Evolutionary conservation across 495 filamentous ascomycete species (phyloP).

Genomic region (Platismatia glauca): DNA sequence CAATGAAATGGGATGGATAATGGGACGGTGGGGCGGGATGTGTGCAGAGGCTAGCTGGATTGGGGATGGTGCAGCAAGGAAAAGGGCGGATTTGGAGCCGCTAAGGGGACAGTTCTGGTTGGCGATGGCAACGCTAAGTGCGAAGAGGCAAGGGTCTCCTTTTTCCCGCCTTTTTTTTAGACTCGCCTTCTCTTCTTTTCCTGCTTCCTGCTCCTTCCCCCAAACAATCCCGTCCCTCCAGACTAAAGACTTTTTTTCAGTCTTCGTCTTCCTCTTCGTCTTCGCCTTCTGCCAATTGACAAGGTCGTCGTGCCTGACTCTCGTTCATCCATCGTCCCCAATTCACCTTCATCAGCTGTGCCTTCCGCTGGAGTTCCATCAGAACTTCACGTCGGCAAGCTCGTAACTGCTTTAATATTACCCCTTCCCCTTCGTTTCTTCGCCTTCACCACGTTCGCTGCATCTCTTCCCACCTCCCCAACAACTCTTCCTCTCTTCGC

Average conservation of each 20-base stretch:
- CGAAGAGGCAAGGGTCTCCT: slow-evolving; percentile 18
- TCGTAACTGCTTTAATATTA: slow-evolving; percentile 10
- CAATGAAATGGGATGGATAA: slow-evolving; percentile 2
- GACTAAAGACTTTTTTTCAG: slow-evolving; percentile 22
- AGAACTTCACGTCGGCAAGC: slow-evolving; percentile 16
- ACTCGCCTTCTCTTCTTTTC: slow-evolving; percentile 22
- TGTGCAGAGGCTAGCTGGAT: slow-evolving; percentile 2
- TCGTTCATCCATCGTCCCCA: slow-evolving; percentile 16
- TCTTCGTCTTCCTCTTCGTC: too few relatives aligned
- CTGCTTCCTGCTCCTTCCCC: slow-evolving; percentile 34
- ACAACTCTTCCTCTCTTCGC: slow-evolving; percentile 31
- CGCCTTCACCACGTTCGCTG: slow-evolving; percentile 32
- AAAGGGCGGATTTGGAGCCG: background rate
- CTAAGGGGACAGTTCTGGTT: slow-evolving; percentile 1
- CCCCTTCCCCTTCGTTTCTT: slow-evolving; percentile 27
- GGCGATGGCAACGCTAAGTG: background rate
- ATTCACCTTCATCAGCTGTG: slow-evolving; percentile 17
- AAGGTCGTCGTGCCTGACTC: slow-evolving; percentile 18
- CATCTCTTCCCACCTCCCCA: slow-evolving; percentile 17
- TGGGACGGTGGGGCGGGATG: slow-evolving; percentile 10
- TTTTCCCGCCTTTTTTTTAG: slow-evolving; percentile 24
- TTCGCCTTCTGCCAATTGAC: background rate
- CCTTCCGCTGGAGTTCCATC: slow-evolving; percentile 18
- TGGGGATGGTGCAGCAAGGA: slow-evolving; percentile 14
- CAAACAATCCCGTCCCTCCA: slow-evolving; percentile 22